A percentile compares a stretch with the other conserved stretches of the same genome.
phyloP scores from a whole-genome alignment of 176 grass and related monocot species.

The Oryza brachyantha region DNA sequence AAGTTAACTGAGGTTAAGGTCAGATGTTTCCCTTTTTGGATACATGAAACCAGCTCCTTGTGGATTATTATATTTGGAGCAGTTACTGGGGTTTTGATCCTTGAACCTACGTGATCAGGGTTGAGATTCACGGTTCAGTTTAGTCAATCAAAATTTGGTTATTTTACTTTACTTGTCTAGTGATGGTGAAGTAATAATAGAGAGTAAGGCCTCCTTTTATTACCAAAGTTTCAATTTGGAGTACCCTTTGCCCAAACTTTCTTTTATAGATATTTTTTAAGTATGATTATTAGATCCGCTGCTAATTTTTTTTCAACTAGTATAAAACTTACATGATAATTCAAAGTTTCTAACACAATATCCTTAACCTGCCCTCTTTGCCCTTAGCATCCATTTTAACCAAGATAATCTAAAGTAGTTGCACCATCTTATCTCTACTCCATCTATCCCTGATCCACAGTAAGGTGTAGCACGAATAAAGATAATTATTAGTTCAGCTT shows the following conservation, averaged over 20 bases:
- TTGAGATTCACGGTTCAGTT: neutral
- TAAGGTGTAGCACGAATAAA: neutral
- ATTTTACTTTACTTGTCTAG: neutral
- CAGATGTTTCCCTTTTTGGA: conserved; percentile 16
- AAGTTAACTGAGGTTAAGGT: conserved; percentile 42
- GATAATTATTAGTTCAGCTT: neutral
- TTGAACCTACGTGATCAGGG: neutral
- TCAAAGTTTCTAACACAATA: too few relatives aligned
- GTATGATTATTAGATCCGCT: neutral
- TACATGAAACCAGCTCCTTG: neutral
- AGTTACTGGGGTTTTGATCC: neutral
- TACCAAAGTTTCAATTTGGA: too few relatives aligned
- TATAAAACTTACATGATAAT: too few relatives aligned
- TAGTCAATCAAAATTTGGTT: neutral
- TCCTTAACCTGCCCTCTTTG: too few relatives aligned
- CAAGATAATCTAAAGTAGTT: neutral
- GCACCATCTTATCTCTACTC: neutral
- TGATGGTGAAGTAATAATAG: too few relatives aligned
- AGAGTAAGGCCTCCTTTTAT: too few relatives aligned
- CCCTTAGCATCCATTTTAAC: too few relatives aligned
- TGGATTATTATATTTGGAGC: neutral
- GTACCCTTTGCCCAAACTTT: too few relatives aligned
- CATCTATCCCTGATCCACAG: neutral
- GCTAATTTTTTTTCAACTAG: neutral
- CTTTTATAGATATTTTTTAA: too few relatives aligned